Evolutionary conservation across 768 basidiomycete genomes (phyloP).

Genomic region (Russula dissimulans): DNA sequence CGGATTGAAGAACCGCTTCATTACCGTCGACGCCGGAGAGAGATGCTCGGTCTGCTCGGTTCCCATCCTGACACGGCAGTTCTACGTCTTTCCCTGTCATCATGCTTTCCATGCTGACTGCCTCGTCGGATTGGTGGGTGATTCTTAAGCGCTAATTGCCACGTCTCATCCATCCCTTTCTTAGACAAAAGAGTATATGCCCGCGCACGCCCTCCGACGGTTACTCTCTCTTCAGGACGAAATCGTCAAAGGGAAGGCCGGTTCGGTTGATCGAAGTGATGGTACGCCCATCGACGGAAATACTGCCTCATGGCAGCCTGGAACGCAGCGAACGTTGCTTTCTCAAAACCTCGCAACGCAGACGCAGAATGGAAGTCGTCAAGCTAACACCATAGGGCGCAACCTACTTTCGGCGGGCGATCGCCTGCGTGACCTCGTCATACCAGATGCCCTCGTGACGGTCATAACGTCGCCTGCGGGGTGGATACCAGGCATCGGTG

Average conservation of each 20-base stretch:
- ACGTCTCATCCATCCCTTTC: background rate
- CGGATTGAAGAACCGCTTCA: constrained; percentile 77
- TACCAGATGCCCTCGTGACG: constrained; percentile 86
- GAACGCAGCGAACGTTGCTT: constrained; percentile 54
- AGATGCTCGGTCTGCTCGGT: constrained; percentile 75
- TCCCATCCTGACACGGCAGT: constrained; percentile 76
- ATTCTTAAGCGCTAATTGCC: background rate
- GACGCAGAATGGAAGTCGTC: constrained; percentile 53
- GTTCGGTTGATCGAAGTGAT: constrained; percentile 27
- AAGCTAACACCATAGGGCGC: constrained; percentile 60
- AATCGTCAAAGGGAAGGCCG: constrained; percentile 49
- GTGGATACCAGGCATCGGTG: constrained; percentile 64
- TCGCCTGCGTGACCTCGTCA: constrained; percentile 79
- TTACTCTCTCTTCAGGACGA: constrained; percentile 82
- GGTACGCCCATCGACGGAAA: constrained; percentile 1
- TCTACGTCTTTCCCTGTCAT: constrained; percentile 98
- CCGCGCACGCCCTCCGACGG: constrained; percentile 70
- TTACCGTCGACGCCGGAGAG: constrained; percentile 84
- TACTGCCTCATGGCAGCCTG: constrained; percentile 35
- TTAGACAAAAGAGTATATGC: constrained; percentile 88
- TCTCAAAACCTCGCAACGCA: constrained; percentile 62
- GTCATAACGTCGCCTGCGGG: constrained; percentile 63
- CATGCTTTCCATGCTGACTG: constrained; percentile 98
- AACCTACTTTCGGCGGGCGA: constrained; percentile 86
- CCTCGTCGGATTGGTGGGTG: constrained; percentile 80